phyloP scores from a whole-genome alignment of 2,329 filamentous ascomycete genomes.

The Pestalotiopsis sp. region DNA sequence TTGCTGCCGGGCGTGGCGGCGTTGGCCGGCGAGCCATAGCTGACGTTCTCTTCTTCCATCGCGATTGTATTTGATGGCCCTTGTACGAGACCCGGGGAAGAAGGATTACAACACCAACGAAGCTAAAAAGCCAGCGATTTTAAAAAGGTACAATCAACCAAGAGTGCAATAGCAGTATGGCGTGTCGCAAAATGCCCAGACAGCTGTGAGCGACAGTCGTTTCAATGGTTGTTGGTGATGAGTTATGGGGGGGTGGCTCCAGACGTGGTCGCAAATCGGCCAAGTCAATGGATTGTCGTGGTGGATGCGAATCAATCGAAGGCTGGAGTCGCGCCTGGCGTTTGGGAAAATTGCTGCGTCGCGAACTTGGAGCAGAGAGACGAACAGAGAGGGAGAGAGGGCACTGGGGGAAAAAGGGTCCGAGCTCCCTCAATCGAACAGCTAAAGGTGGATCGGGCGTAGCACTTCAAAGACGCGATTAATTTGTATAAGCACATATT shows the following conservation, averaged over 20 bases:
- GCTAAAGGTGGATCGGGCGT: neutral
- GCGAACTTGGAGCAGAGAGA: neutral
- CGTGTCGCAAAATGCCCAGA: slow-evolving; percentile 6
- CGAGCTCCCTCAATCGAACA: neutral
- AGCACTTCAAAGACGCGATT: neutral
- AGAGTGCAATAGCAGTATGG: neutral
- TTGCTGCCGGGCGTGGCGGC: slow-evolving; percentile 58
- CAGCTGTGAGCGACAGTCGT: neutral
- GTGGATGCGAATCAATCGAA: slow-evolving; percentile 7
- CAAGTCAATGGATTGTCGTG: neutral
- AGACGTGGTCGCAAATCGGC: slow-evolving; percentile 9
- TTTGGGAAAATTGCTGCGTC: slow-evolving; percentile 12
- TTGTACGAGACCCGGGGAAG: neutral
- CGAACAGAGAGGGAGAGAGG: neutral
- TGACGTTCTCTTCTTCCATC: slow-evolving; percentile 61
- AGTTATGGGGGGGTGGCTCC: neutral
- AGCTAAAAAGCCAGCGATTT: neutral
- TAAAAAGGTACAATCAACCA: neutral
- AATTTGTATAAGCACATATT: neutral
- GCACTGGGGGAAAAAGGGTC: neutral
- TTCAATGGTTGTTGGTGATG: slow-evolving; percentile 5
- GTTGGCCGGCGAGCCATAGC: slow-evolving; percentile 58
- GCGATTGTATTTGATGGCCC: slow-evolving; percentile 23
- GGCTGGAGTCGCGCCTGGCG: slow-evolving; percentile 11
- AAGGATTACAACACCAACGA: slow-evolving; percentile 9